phyloP scores from a whole-genome alignment of 176 grass and related monocot species.

The Aegilops sharonensis region DNA sequence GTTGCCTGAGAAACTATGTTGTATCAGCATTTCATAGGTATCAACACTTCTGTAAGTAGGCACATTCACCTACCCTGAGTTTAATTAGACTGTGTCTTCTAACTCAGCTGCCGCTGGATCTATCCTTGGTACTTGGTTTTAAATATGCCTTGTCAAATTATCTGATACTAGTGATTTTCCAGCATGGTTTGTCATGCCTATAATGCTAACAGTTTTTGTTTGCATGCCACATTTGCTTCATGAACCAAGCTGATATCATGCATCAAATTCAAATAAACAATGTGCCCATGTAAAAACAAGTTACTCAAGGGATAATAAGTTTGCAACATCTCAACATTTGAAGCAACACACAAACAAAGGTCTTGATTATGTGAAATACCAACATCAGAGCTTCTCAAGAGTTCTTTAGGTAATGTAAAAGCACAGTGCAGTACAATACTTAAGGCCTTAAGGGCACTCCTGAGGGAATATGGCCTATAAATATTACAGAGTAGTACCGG shows the following conservation, averaged over 20 bases:
- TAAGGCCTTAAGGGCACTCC: slow-evolving; percentile 32
- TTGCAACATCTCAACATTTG: neutral
- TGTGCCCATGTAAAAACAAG: slow-evolving; percentile 6
- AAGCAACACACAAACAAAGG: slow-evolving; percentile 8
- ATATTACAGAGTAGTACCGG: slow-evolving; percentile 20
- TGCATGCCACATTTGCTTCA: neutral
- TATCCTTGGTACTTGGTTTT: neutral
- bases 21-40: neutral
- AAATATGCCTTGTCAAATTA: neutral
- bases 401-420: slow-evolving; percentile 36
- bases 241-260: neutral
- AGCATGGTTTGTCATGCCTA: neutral
- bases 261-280: neutral
- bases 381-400: slow-evolving; percentile 31
- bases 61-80: neutral
- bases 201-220: neutral
- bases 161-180: neutral
- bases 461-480: slow-evolving; percentile 28
- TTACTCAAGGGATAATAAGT: neutral
- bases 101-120: neutral
- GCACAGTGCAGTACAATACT: slow-evolving; percentile 37
- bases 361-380: slow-evolving; percentile 20
- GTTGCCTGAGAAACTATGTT: neutral
- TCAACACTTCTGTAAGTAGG: neutral
- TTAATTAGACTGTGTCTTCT: neutral